Base-by-base conservation (phyloP, 768 basidiomycete species). In the Tephrocybe rancida region DNA sequence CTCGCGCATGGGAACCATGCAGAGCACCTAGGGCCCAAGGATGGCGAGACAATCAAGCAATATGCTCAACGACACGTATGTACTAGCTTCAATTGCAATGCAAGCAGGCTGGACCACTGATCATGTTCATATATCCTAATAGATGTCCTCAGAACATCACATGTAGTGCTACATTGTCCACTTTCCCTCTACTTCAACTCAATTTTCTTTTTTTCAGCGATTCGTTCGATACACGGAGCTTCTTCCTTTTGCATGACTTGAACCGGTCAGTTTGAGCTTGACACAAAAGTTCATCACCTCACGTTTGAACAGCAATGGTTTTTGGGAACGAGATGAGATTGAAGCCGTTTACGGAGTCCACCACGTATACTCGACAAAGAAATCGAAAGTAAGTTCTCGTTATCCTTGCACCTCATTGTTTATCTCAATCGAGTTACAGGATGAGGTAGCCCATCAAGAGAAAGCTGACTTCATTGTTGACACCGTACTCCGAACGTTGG, bases 311-410 rank as follows among this genome's bases (percentile, higher is more conserved):
- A 91, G 89, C 34, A 85, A 98, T 64, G 92, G 92, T 0, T 63
- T 81, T 48, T 93, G 93, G 87, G 87, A 92, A 66, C 76, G 77
- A 54, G 86, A 86, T 50, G 96, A 99, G 69, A 89, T 99, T 55
- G 90, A 97, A 70, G 94, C 95, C 18, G 85, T 99, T 34, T 99
- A 99, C 60, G 96, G 96, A 48, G 88, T 98, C 7, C 94, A 97
- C 68, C 95, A 98, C 64, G 79, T 93, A 52, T 92, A 88, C 67
- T 90, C 87, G 39, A 87, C 87, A 75, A 87, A 87, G 73, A 83
- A 88, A 70, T 90, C 86, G 27, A 87, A 84, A 78, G 89, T 81
- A 52, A 0, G 39, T 39, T 19, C 14, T 51, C 32, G 30, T n/a
- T n/a, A n/a, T n/a, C n/a, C n/a, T n/a, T n/a, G n/a, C n/a, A n/a